Evolutionary conservation across 352 stramenopile genomes (phyloP), one percentile per base, ranked within the genome.

Genomic region (Globisporangium cederbergense): DNA sequence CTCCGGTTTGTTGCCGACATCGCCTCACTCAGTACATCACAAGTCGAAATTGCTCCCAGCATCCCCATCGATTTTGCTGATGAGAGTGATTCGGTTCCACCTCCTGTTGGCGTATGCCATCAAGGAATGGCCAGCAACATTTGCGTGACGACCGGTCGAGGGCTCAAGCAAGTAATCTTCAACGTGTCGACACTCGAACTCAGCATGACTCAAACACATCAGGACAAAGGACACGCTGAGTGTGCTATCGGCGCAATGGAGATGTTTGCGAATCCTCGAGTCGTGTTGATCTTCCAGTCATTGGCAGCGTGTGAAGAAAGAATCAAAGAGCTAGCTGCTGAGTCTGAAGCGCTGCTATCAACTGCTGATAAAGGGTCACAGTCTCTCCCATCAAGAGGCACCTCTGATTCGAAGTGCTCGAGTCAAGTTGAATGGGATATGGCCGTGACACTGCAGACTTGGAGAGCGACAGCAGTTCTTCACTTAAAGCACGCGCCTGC

Each of bases 251-350:
- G 45, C 14, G 36, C 20, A 7, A 34, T 70, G 14, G 58, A 70
- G 28, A 38, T 40, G 6, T 47, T 59, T 34, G 4, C 57, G 38
- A 62, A 18, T 28, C 42, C 64, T 18, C 58, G 58, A 40, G 20
- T 66, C 18, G 43, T 40, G 13, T 3, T 22, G n/a, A 42, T 70
- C 56, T 40, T 61, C n/a, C 51, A 66, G 32, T 65, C 64, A 16
- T 45, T 70, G 8, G 43, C 28, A 13, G 32, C 38, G 9, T 62
- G 28, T 25, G 36, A 32, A 18, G 51, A 62, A n/a, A 28, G 64
- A 13, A 28, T 66, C 4, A 61, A 62, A 28, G 50, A 34, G 0
- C n/a, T 13, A 3, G 32, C n/a, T 38, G 14, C 11, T 25, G 38
- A 42, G 2, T 34, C 22, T 1, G 8, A 32, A n/a, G 8, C 4